A percentile compares a stretch with the other conserved stretches of the same genome.
phyloP scores from a whole-genome alignment of 257 asterid species.

The Pogostemon cablin region DNA sequence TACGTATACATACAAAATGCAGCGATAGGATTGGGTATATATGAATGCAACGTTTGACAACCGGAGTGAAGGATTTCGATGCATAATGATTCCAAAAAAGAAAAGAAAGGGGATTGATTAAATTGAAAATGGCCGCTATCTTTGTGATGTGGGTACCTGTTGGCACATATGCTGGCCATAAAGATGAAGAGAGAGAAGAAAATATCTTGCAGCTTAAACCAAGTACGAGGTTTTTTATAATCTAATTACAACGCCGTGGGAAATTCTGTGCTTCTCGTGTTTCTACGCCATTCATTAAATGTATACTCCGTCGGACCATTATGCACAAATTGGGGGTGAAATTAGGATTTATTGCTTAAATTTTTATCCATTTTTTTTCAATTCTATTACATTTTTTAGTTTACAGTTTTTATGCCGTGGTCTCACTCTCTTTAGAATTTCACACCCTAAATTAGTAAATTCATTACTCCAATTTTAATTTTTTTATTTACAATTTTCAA shows the following conservation, averaged over 20 bases:
- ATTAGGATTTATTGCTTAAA: too few relatives aligned
- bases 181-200: slow-evolving; percentile 45
- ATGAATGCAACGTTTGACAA: background rate
- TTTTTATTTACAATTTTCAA: too few relatives aligned
- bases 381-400: too few relatives aligned
- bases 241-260: background rate
- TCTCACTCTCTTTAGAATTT: too few relatives aligned
- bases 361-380: too few relatives aligned
- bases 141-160: slow-evolving; percentile 21
- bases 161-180: slow-evolving; percentile 28
- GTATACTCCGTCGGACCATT: background rate
- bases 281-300: background rate
- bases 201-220: slow-evolving; percentile 33
- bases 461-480: too few relatives aligned
- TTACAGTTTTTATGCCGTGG: too few relatives aligned
- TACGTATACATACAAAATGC: background rate
- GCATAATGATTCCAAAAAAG: slow-evolving; percentile 18
- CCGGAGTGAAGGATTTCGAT: slow-evolving; percentile 17
- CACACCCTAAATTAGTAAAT: too few relatives aligned
- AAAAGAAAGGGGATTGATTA: background rate
- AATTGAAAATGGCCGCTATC: background rate
- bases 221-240: slow-evolving; percentile 24
- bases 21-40: background rate
- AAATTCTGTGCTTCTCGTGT: slow-evolving; percentile 32
- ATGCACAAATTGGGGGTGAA: background rate